Evolutionary conservation across 106 monocot species (phyloP).

Genomic region (Phalaenopsis equestris): DNA sequence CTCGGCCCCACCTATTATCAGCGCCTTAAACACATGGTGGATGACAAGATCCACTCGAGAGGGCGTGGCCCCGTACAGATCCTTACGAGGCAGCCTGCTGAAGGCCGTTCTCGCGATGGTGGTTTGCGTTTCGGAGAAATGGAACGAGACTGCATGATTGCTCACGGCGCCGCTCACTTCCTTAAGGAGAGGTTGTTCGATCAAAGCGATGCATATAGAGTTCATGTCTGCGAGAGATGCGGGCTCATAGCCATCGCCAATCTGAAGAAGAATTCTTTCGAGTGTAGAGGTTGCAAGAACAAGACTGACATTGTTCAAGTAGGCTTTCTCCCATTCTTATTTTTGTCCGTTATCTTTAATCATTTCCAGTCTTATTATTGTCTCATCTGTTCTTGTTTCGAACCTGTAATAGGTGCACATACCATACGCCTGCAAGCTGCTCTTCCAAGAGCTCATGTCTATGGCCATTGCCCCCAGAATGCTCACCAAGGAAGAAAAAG

Average conservation of each 20-base stretch:
- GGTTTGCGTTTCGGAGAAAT: conserved; percentile 98
- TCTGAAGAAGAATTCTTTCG: conserved; percentile 91
- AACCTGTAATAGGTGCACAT: conserved; percentile 58
- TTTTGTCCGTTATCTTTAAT: not conserved
- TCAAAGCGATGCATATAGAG: conserved; percentile 94
- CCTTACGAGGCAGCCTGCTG: conserved; percentile 92
- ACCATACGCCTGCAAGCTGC: conserved; percentile 93
- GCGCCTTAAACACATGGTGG: conserved; percentile 96
- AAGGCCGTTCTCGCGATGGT: conserved; percentile 92
- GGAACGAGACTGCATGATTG: conserved; percentile 99
- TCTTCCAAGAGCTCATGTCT: conserved; percentile 98
- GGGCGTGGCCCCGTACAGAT: conserved; percentile 98
- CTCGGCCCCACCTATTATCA: conserved; percentile 99
- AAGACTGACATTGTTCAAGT: conserved; percentile 98
- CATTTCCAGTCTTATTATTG: not conserved
- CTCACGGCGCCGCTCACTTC: conserved; percentile 93
- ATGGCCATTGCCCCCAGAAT: conserved; percentile 99
- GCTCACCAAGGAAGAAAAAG: conserved; percentile 63
- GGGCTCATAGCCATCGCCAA: conserved; percentile 91
- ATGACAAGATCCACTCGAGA: conserved; percentile 97
- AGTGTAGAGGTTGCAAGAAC: conserved; percentile 97
- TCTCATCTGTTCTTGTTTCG: not conserved
- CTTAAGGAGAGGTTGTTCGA: conserved; percentile 92
- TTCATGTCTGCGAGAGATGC: conserved; percentile 96
- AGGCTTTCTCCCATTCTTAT: conserved; percentile 4